Evolutionary conservation across 78 protist species (phyloP).

Genomic region (Dictyostelium citrinum): DNA sequence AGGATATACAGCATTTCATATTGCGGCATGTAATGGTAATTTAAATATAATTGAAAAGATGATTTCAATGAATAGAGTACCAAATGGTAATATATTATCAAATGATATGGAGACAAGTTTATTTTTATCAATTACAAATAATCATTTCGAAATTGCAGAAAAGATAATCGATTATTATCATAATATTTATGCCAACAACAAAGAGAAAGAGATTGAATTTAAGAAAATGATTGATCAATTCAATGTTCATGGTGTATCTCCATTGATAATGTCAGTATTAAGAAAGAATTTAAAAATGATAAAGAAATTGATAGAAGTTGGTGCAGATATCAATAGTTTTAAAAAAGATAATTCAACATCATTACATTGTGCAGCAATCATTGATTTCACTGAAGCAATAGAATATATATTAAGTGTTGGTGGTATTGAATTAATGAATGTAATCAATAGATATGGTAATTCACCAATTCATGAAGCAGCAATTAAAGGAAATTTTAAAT

Average conservation of each 20-base stretch:
- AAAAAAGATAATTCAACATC: conserved; percentile 67
- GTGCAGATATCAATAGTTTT: conserved; percentile 30
- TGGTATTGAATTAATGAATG: background rate
- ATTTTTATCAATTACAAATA: conserved; percentile 26
- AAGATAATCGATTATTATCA: background rate
- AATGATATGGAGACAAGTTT: conserved; percentile 10
- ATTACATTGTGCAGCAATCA: conserved; percentile 31
- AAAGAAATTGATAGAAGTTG: background rate
- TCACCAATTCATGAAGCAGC: conserved; percentile 73
- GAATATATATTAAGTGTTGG: background rate
- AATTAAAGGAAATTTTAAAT: conserved; percentile 14
- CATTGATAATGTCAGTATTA: conserved; percentile 24
- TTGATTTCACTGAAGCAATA: background rate
- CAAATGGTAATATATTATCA: background rate
- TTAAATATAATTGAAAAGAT: conserved; percentile 4
- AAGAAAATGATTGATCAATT: background rate
- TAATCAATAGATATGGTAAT: conserved; percentile 28
- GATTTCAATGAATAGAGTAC: background rate
- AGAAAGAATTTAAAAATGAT: background rate
- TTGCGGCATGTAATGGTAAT: conserved; percentile 57
- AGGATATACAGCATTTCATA: conserved; percentile 56
- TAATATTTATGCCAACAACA: background rate
- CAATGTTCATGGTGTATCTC: conserved; percentile 44
- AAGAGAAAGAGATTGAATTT: background rate
- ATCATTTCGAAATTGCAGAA: conserved; percentile 2